phyloP scores from a whole-genome alignment of 192 early-diverging fungal species.

The Mortierella antarctica region DNA sequence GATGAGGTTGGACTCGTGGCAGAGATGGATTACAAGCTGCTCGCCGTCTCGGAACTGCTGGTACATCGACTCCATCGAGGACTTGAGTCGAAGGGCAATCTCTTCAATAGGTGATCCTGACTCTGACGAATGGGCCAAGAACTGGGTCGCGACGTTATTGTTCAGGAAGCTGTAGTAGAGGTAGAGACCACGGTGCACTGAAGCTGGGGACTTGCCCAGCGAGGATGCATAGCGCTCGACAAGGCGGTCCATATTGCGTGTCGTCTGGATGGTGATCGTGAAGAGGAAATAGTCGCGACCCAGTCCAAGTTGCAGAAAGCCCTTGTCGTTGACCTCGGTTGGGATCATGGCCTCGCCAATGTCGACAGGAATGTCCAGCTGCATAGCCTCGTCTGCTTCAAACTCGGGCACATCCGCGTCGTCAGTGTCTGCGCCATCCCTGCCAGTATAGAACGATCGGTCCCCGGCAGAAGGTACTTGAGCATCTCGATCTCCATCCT shows the following conservation, averaged over 20 bases:
- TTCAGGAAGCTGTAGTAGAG: conserved; percentile 48
- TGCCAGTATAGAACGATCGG: conserved; percentile 24
- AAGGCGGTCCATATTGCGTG: conserved; percentile 26
- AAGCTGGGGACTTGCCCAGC: conserved; percentile 6
- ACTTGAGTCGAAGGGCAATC: conserved; percentile 48
- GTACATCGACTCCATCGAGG: conserved; percentile 54
- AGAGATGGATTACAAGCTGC: conserved; percentile 52
- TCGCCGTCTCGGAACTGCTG: conserved; percentile 50
- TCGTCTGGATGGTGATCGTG: conserved; percentile 47
- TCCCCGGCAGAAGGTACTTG: conserved; percentile 44
- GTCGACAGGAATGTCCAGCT: conserved; percentile 47
- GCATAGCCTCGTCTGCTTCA: conserved; percentile 31
- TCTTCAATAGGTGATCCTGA: conserved; percentile 37
- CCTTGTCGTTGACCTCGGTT: conserved; percentile 50
- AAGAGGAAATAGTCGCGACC: conserved; percentile 50
- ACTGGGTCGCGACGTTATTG: conserved; percentile 48
- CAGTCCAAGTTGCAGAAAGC: conserved; percentile 43
- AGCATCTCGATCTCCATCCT: conserved; percentile 25
- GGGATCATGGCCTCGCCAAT: conserved; percentile 53
- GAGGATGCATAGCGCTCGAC: conserved; percentile 28
- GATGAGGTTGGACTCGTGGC: conserved; percentile 53
- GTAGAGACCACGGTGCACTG: conserved; percentile 39
- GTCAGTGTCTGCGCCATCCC: conserved; percentile 15
- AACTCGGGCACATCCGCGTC: conserved; percentile 21
- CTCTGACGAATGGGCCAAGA: conserved; percentile 20